These are phyloP conservation scores for Daldinia grandis DNA, from an alignment of 495 filamentous ascomycete genomes.

Conservation along the genomic window DNA sequence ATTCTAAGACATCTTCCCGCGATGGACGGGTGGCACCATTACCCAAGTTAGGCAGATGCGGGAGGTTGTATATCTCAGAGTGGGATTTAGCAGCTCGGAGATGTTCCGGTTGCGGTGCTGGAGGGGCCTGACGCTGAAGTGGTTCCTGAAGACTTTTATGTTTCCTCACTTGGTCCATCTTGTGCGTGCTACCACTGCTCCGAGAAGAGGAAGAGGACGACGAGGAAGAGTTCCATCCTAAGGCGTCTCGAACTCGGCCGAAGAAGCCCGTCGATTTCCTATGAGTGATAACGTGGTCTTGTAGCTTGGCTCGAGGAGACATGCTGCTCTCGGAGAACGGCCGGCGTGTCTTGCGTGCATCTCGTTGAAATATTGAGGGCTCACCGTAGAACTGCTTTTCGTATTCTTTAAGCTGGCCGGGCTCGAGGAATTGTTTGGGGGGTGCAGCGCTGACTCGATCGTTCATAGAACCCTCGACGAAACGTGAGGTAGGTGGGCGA, in stretches of 20 bases:
- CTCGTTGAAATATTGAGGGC: conserved; percentile 2
- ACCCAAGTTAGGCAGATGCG: conserved; percentile 25
- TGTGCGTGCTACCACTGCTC: conserved; percentile 8
- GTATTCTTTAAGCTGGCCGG: conserved; percentile 51
- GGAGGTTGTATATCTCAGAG: conserved; percentile 42
- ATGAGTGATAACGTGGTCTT: conserved; percentile 35
- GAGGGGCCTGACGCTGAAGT: conserved; percentile 8
- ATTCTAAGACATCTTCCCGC: conserved; percentile 56
- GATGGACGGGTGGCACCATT: conserved; percentile 46
- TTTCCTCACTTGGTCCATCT: conserved; percentile 33
- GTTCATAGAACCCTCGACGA: conserved; percentile 80
- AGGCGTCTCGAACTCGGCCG: conserved; percentile 37
- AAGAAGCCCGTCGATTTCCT: conserved; percentile 45
- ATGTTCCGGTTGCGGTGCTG: conserved; percentile 30
- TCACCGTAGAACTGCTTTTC: conserved; percentile 50
- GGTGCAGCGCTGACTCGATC: conserved; percentile 75
- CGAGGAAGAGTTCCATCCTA: conserved; percentile 25
- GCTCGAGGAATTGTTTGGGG: conserved; percentile 67
- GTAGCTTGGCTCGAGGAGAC: background rate
- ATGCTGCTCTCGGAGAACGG: conserved; percentile 38
- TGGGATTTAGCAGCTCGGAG: conserved; percentile 41
- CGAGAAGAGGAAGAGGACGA: background rate
- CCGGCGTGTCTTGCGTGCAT: conserved; percentile 26
- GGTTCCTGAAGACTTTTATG: conserved; percentile 42
- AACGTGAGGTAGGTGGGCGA: conserved; percentile 54